phyloP scores from a whole-genome alignment of 2,329 filamentous ascomycete genomes.

The Clarireedia paspali region DNA sequence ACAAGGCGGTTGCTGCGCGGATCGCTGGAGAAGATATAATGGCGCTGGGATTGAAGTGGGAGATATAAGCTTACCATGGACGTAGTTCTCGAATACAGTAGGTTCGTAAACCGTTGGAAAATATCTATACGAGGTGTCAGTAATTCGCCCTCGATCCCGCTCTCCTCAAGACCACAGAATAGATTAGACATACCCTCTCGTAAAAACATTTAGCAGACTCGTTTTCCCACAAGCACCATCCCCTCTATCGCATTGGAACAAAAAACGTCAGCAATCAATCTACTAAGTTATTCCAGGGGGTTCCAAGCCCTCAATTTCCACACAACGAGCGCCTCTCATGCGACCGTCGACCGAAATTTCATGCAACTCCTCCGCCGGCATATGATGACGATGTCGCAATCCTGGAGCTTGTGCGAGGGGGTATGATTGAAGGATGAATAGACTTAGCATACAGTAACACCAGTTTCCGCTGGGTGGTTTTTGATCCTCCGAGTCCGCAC shows the following conservation, averaged over 20 bases:
- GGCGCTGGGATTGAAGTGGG: neutral
- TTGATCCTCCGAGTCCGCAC: slow-evolving; percentile 40
- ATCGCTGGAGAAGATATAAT: neutral
- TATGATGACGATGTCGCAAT: too few relatives aligned
- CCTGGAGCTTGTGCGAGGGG: too few relatives aligned
- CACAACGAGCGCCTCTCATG: neutral
- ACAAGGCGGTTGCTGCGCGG: neutral
- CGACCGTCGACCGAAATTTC: neutral
- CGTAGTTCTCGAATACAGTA: slow-evolving; percentile 98
- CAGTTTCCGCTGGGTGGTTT: slow-evolving; percentile 68
- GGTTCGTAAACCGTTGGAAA: slow-evolving; percentile 98
- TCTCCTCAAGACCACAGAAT: too few relatives aligned
- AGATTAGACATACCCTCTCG: slow-evolving; percentile 64
- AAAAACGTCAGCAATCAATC: slow-evolving; percentile 9
- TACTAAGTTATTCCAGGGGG: neutral
- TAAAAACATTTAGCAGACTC: slow-evolving; percentile 95
- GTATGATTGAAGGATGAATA: neutral
- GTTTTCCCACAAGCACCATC: slow-evolving; percentile 98
- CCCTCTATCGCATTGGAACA: slow-evolving; percentile 48
- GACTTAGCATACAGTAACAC: slow-evolving; percentile 52
- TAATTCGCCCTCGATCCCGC: slow-evolving; percentile 2
- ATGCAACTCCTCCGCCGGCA: neutral
- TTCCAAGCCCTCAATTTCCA: neutral
- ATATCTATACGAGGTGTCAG: slow-evolving; percentile 49
- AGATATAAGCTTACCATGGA: slow-evolving; percentile 65